Base-by-base conservation (phyloP, 331 rosid genomes). In the Quercus phellos region DNA sequence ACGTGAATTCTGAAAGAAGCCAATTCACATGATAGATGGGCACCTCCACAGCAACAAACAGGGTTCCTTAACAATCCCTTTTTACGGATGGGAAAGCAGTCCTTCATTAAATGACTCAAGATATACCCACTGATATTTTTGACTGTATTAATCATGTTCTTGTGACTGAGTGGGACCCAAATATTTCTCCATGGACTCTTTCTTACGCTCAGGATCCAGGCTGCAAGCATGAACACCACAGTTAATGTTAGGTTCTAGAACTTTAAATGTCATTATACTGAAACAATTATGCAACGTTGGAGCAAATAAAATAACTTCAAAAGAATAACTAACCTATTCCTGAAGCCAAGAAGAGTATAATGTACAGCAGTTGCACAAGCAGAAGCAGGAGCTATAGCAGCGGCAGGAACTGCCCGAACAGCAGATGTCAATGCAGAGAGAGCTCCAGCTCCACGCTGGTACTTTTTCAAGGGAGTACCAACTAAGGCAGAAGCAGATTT, bases 361-460 rank as follows among this genome's bases (percentile, higher is more conserved):
- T 92, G 99, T 56, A 90, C 87, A 73, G 98, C 99, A 79, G 96
- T 91, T 72, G 99, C 98, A 81, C 96, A 95, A 75, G 99, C 99
- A 71, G 99, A 90, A 67, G 93, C 98, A 1, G 99, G 99, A 84
- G 97, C 94, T 27, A 95, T 89, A 71, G 98, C 96, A 78, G 99
- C 99, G 61, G 89, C 88, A 63, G 98, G 99, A 69, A 92, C 90
- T 26, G 91, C 98, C 70, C 88, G 90, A 77, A 91, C 92, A 80
- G 98, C 99, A 73, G 93, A 85, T 72, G 94, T 96, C 72, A 95
- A 84, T 79, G 97, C 98, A 75, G 98, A 90, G 63, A 90, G 92
- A 5, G 99, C 92, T 61, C 98, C 94, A 72, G 89, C 90, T 78
- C 99, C 99, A 12, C 99, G 93, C 87, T 87, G 98, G 81, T 82